phyloP scores from a whole-genome alignment of 495 filamentous ascomycete genomes.

The Talaromyces trachyspermus region DNA sequence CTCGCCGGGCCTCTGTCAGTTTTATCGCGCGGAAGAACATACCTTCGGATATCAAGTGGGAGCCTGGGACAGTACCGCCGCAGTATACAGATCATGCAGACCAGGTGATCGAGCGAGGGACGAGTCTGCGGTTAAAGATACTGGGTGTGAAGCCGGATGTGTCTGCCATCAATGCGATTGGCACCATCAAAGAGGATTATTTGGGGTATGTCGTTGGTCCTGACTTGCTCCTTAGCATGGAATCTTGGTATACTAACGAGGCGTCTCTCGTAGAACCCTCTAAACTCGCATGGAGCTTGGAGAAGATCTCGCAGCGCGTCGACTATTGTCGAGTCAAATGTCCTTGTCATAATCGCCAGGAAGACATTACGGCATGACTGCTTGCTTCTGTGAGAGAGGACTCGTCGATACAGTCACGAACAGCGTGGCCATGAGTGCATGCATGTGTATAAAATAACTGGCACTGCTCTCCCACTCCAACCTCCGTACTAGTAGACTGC shows the following conservation, averaged over 20 bases:
- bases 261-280: neutral
- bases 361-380: too few species aligned
- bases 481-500: too few species aligned
- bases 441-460: too few species aligned
- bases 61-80: slow-evolving; percentile 78
- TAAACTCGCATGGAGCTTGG: neutral
- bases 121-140: slow-evolving; percentile 87
- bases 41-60: slow-evolving; percentile 84
- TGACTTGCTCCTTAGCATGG: too few species aligned
- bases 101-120: slow-evolving; percentile 87
- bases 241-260: neutral
- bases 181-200: slow-evolving; percentile 85
- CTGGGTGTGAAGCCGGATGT: slow-evolving; percentile 88
- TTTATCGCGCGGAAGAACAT: slow-evolving; percentile 94
- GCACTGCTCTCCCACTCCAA: too few species aligned
- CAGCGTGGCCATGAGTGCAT: too few species aligned
- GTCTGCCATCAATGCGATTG: slow-evolving; percentile 90
- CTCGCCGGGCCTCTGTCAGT: slow-evolving; percentile 80
- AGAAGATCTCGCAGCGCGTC: too few species aligned
- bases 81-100: slow-evolving; percentile 84
- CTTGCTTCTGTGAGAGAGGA: too few species aligned
- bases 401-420: too few species aligned
- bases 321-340: too few species aligned
- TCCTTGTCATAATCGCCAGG: too few species aligned
- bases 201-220: slow-evolving; percentile 50